Evolutionary conservation across 129 eudicot species (phyloP).

Genomic region (Chrysanthemum seticuspe): DNA sequence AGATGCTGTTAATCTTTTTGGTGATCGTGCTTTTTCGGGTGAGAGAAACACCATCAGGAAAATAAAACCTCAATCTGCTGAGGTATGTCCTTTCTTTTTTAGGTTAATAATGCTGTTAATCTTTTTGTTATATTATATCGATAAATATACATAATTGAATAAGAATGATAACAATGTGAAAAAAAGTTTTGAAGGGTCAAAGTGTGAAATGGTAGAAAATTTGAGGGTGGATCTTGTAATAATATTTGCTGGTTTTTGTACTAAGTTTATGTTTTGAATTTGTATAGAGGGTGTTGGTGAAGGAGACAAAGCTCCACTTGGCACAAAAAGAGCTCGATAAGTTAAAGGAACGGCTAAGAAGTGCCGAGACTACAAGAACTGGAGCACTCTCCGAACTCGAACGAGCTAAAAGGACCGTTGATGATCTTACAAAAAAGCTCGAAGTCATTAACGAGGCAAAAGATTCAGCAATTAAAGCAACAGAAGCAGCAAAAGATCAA

Average conservation of each 20-base stretch:
- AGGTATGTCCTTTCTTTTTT: slow-evolving; percentile 41
- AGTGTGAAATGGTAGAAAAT: no score
- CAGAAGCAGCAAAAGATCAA: slow-evolving; percentile 55
- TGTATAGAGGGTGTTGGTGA: slow-evolving; percentile 65
- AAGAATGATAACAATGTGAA: no score
- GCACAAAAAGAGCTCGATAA: slow-evolving; percentile 76
- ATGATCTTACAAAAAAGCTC: slow-evolving; percentile 62
- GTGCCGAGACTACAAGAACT: slow-evolving; percentile 71
- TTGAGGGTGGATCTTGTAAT: no score
- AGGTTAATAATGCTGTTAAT: no score
- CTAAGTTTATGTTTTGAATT: slow-evolving; percentile 6
- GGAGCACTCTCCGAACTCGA: slow-evolving; percentile 80
- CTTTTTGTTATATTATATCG: no score
- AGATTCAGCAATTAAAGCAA: slow-evolving; percentile 49
- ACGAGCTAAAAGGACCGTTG: slow-evolving; percentile 60
- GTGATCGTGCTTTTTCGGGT: slow-evolving; percentile 86
- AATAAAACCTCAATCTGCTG: slow-evolving; percentile 74
- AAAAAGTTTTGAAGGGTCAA: no score
- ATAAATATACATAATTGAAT: no score
- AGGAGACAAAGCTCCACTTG: slow-evolving; percentile 74
- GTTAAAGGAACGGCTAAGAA: slow-evolving; percentile 65
- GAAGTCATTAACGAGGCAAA: slow-evolving; percentile 54
- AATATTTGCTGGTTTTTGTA: no score
- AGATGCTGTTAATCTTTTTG: slow-evolving; percentile 93
- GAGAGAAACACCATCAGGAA: slow-evolving; percentile 67